Evolutionary conservation across 805 yeast species (phyloP), one percentile per base, ranked within the genome.

Genomic region (Candida wancherniae): DNA sequence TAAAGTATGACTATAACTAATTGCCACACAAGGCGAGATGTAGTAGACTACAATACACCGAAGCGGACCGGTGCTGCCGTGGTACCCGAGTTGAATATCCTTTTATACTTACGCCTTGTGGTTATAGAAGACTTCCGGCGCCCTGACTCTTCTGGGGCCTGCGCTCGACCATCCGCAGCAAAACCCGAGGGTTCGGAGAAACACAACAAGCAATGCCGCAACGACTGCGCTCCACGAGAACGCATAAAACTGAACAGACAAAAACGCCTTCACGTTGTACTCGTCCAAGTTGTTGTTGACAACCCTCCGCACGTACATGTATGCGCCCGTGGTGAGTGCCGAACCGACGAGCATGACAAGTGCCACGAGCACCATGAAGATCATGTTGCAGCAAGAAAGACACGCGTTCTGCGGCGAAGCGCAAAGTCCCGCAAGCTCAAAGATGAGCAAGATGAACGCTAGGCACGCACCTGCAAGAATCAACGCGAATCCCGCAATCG

Each of bases 261-360:
- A 47, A 21, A 52, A 50, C 2, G 84, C 72, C 22, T 55, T 51
- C 28, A 80, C 67, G 10, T 94, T 94, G 44, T 63, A 77, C 3
- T 53, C 51, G 2, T 47, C 51, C 9, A 57, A 55, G 19, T 61
- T 58, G 19, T 73, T 57, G 45, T 80, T 75, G 59, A 84, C 65
- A 32, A 70, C 61, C 9, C 61, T 56, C 36, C 69, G 57, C 38
- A 79, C 64, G 33, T 65, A 64, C 4, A 59, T 34, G 58, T 62
- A 80, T n/a, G 72, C 61, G 11, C 79, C 92, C 1, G 90, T 81
- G 17, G 81, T 64, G 14, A 80, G 58, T 10, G 69, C 84, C 17
- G 76, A 11, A 9, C 73, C 65, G 9, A 73, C 39, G 6, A 69
- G 18, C 1, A 74, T 60, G 13, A 72, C 24, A 5, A 81, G 26